Conservation (phyloP, 2,329 filamentous ascomycete species). For the Fusarium keratoplasticum region DNA sequence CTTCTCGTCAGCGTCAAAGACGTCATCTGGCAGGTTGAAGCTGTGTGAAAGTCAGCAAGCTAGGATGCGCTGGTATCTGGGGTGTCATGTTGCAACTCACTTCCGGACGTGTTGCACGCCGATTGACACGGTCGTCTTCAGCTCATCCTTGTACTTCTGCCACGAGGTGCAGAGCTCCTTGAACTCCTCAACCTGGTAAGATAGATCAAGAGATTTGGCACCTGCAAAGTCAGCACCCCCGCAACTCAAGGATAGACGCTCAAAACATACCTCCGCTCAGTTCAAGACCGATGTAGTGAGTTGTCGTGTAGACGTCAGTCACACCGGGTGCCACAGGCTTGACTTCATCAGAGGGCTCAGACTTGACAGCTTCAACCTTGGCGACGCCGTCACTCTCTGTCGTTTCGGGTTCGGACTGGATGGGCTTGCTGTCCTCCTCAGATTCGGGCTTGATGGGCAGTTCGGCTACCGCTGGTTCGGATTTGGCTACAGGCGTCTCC, state of each 20-base stretch:
- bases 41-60: slow-evolving; percentile 58
- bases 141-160: slow-evolving; percentile 78
- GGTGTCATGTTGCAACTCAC: slow-evolving; percentile 63
- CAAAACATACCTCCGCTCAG: slow-evolving; percentile 74
- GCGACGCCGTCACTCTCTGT: slow-evolving; percentile 46
- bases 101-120: slow-evolving; percentile 87
- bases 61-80: background rate
- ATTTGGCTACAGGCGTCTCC: slow-evolving; percentile 47
- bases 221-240: slow-evolving; percentile 58
- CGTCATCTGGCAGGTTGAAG: slow-evolving; percentile 87
- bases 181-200: slow-evolving; percentile 86
- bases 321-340: slow-evolving; percentile 19
- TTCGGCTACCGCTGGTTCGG: slow-evolving; percentile 33
- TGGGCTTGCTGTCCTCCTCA: slow-evolving; percentile 53
- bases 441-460: slow-evolving; percentile 58
- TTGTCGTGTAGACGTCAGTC: slow-evolving; percentile 81
- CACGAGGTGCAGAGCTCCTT: slow-evolving; percentile 83
- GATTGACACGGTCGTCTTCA: slow-evolving; percentile 72
- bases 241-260: background rate
- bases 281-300: slow-evolving; percentile 93
- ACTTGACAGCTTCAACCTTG: slow-evolving; percentile 20
- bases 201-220: slow-evolving; percentile 79
- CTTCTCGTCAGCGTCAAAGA: slow-evolving; percentile 84
- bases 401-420: slow-evolving; percentile 50
- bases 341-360: slow-evolving; percentile 16